Evolutionary conservation across 192 early-diverging fungal species (phyloP).

Genomic region (Rhizophlyctis rosea): DNA sequence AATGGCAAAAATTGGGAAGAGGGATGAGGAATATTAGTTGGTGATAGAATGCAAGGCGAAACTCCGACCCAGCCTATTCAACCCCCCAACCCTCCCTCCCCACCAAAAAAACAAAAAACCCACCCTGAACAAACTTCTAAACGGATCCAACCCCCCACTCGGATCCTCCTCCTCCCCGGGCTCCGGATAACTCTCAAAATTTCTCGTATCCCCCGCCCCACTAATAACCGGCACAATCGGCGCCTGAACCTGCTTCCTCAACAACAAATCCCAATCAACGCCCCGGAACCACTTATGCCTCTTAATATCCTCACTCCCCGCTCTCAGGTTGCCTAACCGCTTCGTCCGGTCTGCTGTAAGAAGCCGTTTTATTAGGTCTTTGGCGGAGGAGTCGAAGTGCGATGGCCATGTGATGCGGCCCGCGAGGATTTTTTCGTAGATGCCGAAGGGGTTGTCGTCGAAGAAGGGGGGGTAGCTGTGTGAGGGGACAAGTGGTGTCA

Average conservation of each 20-base stretch:
- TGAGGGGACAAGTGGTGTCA: constrained; percentile 5
- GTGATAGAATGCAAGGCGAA: too few species aligned
- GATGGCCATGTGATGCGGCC: constrained; percentile 86
- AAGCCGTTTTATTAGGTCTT: constrained; percentile 88
- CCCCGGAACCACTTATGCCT: constrained; percentile 91
- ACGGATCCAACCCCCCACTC: constrained; percentile 60
- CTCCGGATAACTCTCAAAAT: constrained; percentile 98
- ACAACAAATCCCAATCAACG: constrained; percentile 87
- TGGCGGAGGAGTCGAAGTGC: constrained; percentile 79
- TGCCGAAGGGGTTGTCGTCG: constrained; percentile 96
- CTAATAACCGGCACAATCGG: constrained; percentile 88
- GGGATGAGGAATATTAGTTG: too few species aligned
- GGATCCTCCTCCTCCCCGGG: constrained; percentile 59
- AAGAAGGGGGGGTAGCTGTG: constrained; percentile 90
- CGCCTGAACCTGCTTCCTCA: constrained; percentile 69
- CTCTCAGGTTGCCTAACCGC: constrained; percentile 91
- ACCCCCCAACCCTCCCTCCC: too few species aligned
- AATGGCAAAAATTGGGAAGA: too few species aligned
- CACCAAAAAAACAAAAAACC: too few species aligned
- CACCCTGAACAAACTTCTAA: constrained; percentile 67
- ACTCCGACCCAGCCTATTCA: too few species aligned
- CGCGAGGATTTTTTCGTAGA: constrained; percentile 97
- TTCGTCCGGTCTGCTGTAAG: constrained; percentile 88
- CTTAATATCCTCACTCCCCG: constrained; percentile 88
- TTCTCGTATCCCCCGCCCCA: constrained; percentile 91